These are phyloP conservation scores for Aspergillus leporis DNA, from an alignment of 495 filamentous ascomycete species.

Conservation along the genomic window DNA sequence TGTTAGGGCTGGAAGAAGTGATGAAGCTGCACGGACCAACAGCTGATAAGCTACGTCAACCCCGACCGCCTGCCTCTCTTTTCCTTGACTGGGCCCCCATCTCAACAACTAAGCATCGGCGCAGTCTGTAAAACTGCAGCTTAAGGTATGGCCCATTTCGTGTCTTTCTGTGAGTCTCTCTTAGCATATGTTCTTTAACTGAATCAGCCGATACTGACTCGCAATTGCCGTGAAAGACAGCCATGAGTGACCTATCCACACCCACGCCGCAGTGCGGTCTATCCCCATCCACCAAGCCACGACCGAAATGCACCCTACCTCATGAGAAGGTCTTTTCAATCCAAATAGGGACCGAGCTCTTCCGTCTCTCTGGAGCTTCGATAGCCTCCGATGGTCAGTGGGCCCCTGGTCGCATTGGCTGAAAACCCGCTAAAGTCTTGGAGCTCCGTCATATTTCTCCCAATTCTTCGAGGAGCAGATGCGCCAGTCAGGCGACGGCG, in stretches of 20 bases:
- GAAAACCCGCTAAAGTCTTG: constrained; percentile 49
- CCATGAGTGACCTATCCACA: not conserved
- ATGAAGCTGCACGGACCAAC: not conserved
- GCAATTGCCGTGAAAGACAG: not conserved
- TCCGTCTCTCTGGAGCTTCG: constrained; percentile 91
- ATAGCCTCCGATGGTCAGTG: constrained; percentile 92
- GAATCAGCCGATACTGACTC: not conserved
- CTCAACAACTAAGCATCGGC: not conserved
- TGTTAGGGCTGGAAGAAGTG: not conserved
- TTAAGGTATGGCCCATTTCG: not conserved
- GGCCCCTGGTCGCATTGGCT: not conserved
- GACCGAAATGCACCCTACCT: constrained; percentile 41
- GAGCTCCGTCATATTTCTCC: constrained; percentile 97
- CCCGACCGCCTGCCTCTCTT: not conserved
- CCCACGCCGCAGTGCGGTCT: not conserved
- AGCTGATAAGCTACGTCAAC: not conserved
- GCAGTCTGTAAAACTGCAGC: not conserved
- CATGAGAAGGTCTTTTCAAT: constrained; percentile 81
- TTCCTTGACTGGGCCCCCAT: not conserved
- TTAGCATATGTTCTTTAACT: not conserved
- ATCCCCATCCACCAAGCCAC: not conserved
- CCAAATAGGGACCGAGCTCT: constrained; percentile 89
- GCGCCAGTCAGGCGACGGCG: constrained; percentile 57
- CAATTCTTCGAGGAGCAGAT: constrained; percentile 90
- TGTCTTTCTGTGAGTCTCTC: not conserved